Evolutionary conservation across 192 early-diverging fungal species (phyloP).

Genomic region (Phlyctochytrium planicorne): DNA sequence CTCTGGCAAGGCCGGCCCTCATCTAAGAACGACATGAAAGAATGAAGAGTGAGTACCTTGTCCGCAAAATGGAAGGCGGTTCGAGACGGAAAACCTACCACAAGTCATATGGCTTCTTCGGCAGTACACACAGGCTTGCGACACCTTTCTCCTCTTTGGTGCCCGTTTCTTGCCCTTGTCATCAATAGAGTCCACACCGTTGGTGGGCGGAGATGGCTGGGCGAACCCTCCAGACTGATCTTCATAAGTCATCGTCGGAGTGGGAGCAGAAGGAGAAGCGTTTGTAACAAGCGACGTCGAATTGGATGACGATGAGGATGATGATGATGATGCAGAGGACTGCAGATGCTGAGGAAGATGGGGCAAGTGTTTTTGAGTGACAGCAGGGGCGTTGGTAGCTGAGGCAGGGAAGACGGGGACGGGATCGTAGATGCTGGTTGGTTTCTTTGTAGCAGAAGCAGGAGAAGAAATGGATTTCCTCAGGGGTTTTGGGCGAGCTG

Average conservation of each 20-base stretch:
- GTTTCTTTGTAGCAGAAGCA: neutral
- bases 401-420: constrained; percentile 3
- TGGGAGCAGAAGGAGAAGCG: neutral
- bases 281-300: neutral
- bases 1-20: constrained; percentile 89
- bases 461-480: neutral
- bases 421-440: constrained; percentile 4
- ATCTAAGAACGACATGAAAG: constrained; percentile 39
- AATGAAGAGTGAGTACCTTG: neutral
- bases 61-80: neutral
- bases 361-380: too few species aligned
- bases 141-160: constrained; percentile 41
- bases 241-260: neutral
- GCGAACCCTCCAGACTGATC: neutral
- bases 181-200: too few species aligned
- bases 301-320: neutral
- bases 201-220: neutral
- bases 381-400: neutral
- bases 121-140: constrained; percentile 89
- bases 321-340: neutral
- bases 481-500: neutral
- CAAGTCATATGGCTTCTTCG: constrained; percentile 96
- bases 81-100: constrained; percentile 36
- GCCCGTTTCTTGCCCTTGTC: constrained; percentile 10
- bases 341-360: too few species aligned